These are phyloP conservation scores for Pholiota molesta DNA, from an alignment of 768 basidiomycete genomes.

Conservation along the genomic window DNA sequence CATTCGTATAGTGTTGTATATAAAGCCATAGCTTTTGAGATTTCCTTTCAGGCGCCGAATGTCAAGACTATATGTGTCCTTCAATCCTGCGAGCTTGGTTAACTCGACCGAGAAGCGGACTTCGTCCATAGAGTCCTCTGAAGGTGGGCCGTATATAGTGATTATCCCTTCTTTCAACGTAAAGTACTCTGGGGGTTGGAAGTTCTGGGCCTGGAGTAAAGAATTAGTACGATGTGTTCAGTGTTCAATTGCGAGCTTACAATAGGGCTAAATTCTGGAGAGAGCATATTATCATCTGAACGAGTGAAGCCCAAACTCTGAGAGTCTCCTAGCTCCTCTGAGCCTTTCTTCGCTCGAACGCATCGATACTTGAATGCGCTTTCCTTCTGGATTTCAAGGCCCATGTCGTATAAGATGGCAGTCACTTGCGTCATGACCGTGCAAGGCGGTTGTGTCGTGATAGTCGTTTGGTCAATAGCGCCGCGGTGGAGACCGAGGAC, in stretches of 20 bases:
- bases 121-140: conserved; percentile 84
- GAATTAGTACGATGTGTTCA: background rate
- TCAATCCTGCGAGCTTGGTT: conserved; percentile 80
- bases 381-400: conserved; percentile 78
- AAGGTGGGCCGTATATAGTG: conserved; percentile 60
- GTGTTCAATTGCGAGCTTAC: background rate
- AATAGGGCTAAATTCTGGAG: background rate
- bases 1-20: conserved; percentile 64
- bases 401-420: conserved; percentile 75
- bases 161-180: background rate
- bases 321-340: background rate
- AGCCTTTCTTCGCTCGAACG: conserved; percentile 56
- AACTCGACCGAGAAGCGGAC: conserved; percentile 93
- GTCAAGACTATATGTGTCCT: conserved; percentile 85
- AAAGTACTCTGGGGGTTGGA: background rate
- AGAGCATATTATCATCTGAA: too few species aligned
- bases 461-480: conserved; percentile 83
- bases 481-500: conserved; percentile 65
- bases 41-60: conserved; percentile 88
- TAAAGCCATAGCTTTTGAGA: conserved; percentile 80
- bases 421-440: conserved; percentile 79
- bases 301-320: background rate
- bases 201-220: background rate
- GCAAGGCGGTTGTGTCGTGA: conserved; percentile 75
- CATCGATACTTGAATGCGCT: conserved; percentile 84